Percentiles rank a stretch among this genome's conserved stretches.
Evolutionary conservation across 164 flowering plant genomes (phyloP).

Genomic region (Aristolochia californica): DNA sequence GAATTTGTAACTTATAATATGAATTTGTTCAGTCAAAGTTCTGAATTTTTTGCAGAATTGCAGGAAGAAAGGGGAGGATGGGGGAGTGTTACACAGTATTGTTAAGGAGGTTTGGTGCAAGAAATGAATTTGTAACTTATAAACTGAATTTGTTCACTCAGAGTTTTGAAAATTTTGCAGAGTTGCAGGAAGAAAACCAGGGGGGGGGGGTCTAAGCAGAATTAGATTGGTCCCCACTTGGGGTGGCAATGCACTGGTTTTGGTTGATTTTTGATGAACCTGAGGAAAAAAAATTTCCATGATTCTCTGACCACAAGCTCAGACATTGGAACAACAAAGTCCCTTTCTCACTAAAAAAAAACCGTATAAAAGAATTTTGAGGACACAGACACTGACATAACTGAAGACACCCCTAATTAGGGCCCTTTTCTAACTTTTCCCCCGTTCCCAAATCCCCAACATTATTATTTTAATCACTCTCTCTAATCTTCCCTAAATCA

Average conservation of each 20-base stretch:
- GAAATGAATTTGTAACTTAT: too few relatives aligned
- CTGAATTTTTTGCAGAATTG: too few relatives aligned
- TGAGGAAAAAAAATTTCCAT: neutral
- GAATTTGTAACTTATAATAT: too few relatives aligned
- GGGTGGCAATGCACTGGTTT: neutral
- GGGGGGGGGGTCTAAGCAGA: neutral
- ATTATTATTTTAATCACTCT: neutral
- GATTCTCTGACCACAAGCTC: neutral
- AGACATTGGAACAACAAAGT: neutral
- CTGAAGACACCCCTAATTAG: neutral
- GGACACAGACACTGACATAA: neutral
- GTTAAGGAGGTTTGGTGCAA: too few relatives aligned
- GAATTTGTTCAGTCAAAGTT: too few relatives aligned
- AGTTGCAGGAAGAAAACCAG: neutral
- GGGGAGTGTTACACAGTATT: too few relatives aligned
- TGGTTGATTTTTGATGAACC: neutral
- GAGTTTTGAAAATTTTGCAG: too few relatives aligned
- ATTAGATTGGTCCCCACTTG: neutral
- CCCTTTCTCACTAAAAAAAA: neutral
- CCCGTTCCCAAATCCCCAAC: neutral
- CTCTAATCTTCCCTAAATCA: too few relatives aligned
- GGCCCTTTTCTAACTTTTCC: neutral
- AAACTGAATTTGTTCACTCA: too few relatives aligned
- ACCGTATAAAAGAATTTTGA: neutral
- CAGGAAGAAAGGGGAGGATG: too few relatives aligned